Percentiles rank a stretch among this genome's conserved stretches.
These are phyloP conservation scores for Penicillium capsulatum DNA, from an alignment of 2,329 filamentous ascomycete species.

Conservation along the genomic window DNA sequence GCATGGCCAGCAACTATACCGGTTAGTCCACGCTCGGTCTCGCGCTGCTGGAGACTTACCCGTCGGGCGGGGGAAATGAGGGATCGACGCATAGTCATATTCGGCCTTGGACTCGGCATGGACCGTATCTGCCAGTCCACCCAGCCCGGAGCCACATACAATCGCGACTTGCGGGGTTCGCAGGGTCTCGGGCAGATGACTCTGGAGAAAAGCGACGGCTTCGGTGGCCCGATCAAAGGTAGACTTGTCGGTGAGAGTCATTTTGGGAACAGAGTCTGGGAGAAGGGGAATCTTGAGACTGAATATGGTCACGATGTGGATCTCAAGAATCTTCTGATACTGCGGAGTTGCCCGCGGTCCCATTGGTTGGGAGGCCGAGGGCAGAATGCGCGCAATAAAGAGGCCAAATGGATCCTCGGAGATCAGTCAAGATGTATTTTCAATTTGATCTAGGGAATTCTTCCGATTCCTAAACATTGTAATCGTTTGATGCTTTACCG, in stretches of 20 bases:
- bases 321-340: constrained; percentile 10
- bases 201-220: constrained; percentile 49
- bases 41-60: constrained; percentile 41
- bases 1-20: constrained; percentile 54
- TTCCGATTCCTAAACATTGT: too few relatives aligned
- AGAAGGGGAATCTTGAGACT: too few relatives aligned
- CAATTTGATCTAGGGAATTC: not conserved
- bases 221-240: constrained; percentile 39
- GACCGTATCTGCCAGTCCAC: constrained; percentile 57
- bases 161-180: constrained; percentile 57
- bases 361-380: constrained; percentile 6
- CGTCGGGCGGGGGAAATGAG: constrained; percentile 58
- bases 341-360: constrained; percentile 12
- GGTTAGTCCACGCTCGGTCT: constrained; percentile 11
- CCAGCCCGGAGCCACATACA: constrained; percentile 62
- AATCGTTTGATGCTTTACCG: too few relatives aligned
- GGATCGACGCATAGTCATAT: constrained; percentile 56
- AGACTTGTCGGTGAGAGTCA: constrained; percentile 16
- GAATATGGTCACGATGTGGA: too few relatives aligned
- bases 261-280: too few relatives aligned
- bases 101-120: constrained; percentile 49
- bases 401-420: too few relatives aligned
- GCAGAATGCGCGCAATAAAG: not conserved
- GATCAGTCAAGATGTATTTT: too few relatives aligned
- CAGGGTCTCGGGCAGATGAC: constrained; percentile 48